These are phyloP conservation scores for Aspergillus phoenicis DNA, from an alignment of 2,329 filamentous ascomycete genomes.

Conservation along the genomic window DNA sequence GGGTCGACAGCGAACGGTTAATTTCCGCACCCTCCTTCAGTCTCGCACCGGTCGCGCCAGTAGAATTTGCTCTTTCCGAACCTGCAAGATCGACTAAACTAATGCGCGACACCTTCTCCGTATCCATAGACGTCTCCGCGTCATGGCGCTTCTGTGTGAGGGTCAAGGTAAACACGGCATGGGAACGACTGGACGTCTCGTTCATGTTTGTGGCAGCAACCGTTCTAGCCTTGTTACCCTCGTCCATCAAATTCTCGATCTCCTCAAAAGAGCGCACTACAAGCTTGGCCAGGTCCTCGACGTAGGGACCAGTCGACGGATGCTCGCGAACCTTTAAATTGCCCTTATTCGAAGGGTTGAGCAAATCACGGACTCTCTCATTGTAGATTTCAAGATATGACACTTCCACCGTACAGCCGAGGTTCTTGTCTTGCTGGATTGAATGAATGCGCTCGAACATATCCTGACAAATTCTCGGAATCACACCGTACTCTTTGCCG, in stretches of 20 bases:
- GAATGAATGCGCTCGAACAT: slow-evolving; percentile 87
- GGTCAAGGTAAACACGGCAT: slow-evolving; percentile 96
- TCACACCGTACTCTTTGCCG: slow-evolving; percentile 91
- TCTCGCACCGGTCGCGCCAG: slow-evolving; percentile 90
- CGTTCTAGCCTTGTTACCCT: slow-evolving; percentile 97
- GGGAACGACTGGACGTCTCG: slow-evolving; percentile 96
- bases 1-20: slow-evolving; percentile 92
- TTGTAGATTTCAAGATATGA: slow-evolving; percentile 99
- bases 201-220: slow-evolving; percentile 99
- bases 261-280: slow-evolving; percentile 91
- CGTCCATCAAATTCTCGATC: slow-evolving; percentile 97
- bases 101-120: slow-evolving; percentile 97
- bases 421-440: slow-evolving; percentile 71
- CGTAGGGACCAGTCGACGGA: slow-evolving; percentile 94
- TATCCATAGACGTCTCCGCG: slow-evolving; percentile 90
- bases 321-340: slow-evolving; percentile 97
- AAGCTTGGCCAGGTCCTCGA: slow-evolving; percentile 94
- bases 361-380: slow-evolving; percentile 89
- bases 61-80: slow-evolving; percentile 95
- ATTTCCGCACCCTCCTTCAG: slow-evolving; percentile 98
- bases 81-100: slow-evolving; percentile 96
- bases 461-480: slow-evolving; percentile 93
- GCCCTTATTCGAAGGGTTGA: slow-evolving; percentile 93
- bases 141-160: slow-evolving; percentile 93
- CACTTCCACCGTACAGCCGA: slow-evolving; percentile 92